A percentile compares a stretch with the other conserved stretches of the same genome.
phyloP scores from a whole-genome alignment of 1,284 basidiomycete genomes.

The Ganoderma resinaceum region DNA sequence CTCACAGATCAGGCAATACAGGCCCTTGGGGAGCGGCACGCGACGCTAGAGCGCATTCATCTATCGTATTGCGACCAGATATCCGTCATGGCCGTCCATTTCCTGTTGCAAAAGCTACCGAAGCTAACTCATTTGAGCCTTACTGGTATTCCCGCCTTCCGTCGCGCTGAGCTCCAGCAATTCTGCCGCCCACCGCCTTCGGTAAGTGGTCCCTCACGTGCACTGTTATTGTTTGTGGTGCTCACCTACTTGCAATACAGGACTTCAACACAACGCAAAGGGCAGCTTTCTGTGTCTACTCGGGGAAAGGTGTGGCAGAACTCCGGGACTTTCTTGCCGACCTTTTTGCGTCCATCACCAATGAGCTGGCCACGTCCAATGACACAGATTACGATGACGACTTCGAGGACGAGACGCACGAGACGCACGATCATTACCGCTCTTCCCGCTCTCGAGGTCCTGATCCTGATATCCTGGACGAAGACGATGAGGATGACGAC shows the following conservation, averaged over 20 bases:
- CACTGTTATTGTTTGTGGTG: background rate
- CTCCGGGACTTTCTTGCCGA: constrained; percentile 83
- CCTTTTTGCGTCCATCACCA: constrained; percentile 74
- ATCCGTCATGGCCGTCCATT: constrained; percentile 90
- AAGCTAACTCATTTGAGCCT: constrained; percentile 95
- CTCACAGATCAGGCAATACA: constrained; percentile 95
- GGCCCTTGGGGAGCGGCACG: constrained; percentile 81
- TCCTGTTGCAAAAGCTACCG: constrained; percentile 86
- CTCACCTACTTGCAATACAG: constrained; percentile 48
- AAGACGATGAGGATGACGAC: constrained; percentile 57
- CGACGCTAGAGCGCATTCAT: constrained; percentile 94
- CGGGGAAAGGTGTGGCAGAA: constrained; percentile 88
- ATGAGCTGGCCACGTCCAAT: constrained; percentile 69
- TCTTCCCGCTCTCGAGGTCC: constrained; percentile 21
- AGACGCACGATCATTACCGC: constrained; percentile 37
- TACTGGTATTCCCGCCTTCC: constrained; percentile 95
- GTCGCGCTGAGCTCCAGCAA: constrained; percentile 83
- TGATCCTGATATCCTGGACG: constrained; percentile 50
- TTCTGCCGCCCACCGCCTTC: constrained; percentile 91
- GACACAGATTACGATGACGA: constrained; percentile 80
- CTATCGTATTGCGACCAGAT: constrained; percentile 98
- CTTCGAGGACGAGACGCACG: constrained; percentile 51
- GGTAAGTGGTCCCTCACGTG: constrained; percentile 53
- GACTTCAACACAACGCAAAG: constrained; percentile 94
- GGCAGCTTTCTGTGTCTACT: constrained; percentile 96